Evolutionary conservation across 164 flowering plant species (phyloP).

Genomic region (Platanus orientalis): DNA sequence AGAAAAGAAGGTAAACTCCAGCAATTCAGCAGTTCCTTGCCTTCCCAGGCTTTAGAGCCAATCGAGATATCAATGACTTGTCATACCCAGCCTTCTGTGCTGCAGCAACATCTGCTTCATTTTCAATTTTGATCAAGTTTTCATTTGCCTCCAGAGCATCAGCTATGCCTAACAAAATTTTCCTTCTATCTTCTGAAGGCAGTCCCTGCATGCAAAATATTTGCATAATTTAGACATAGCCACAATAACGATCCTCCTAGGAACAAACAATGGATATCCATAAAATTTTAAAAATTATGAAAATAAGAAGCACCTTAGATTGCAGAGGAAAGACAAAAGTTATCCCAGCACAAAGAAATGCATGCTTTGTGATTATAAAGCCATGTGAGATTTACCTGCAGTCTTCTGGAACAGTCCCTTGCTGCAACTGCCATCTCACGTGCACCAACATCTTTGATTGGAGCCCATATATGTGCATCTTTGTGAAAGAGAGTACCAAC

Average conservation of each 20-base stretch:
- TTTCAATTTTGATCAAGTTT: constrained; percentile 55
- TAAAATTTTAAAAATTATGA: background rate
- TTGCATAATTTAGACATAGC: background rate
- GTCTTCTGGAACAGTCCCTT: constrained; percentile 83
- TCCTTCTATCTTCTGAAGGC: constrained; percentile 63
- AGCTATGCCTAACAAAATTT: constrained; percentile 73
- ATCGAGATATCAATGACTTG: constrained; percentile 70
- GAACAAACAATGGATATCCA: background rate
- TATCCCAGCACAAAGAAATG: no score
- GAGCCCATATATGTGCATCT: constrained; percentile 65
- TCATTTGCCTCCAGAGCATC: constrained; percentile 86
- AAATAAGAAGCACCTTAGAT: background rate
- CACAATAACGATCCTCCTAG: background rate
- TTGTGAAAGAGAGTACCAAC: constrained; percentile 91
- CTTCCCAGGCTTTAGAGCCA: constrained; percentile 84
- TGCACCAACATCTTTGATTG: constrained; percentile 47
- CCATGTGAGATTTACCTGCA: constrained; percentile 86
- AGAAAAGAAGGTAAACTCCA: background rate
- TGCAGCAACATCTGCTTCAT: constrained; percentile 82
- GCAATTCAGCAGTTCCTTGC: constrained; percentile 28
- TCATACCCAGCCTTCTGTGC: constrained; percentile 84
- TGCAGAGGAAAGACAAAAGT: background rate
- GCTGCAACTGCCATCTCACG: constrained; percentile 97
- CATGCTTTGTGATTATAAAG: no score
- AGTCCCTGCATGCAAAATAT: constrained; percentile 45